phyloP scores from a whole-genome alignment of 1,284 basidiomycete genomes.

The Agroathelia rolfsii region DNA sequence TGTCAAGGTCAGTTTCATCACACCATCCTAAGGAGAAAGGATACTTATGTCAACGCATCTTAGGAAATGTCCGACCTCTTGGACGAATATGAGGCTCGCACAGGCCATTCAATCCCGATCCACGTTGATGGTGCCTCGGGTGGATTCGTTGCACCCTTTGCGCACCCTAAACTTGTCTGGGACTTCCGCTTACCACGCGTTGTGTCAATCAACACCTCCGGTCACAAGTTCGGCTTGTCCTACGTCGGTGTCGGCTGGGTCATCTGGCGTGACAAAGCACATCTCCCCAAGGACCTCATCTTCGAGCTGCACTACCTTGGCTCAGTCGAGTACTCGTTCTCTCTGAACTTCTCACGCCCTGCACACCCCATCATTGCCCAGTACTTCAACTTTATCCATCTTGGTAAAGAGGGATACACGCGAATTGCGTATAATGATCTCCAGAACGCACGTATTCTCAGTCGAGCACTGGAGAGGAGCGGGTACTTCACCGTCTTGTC shows the following conservation, averaged over 20 bases:
- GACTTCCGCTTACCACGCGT: slow-evolving; percentile 58
- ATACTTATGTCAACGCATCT: slow-evolving; percentile 2
- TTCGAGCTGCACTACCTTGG: slow-evolving; percentile 65
- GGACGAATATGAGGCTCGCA: slow-evolving; percentile 53
- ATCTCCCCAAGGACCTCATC: slow-evolving; percentile 51
- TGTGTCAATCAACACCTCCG: slow-evolving; percentile 54
- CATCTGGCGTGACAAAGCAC: slow-evolving; percentile 46
- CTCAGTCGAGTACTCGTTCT: slow-evolving; percentile 49
- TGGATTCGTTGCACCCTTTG: slow-evolving; percentile 59
- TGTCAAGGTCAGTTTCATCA: slow-evolving; percentile 33
- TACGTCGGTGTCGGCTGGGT: slow-evolving; percentile 65
- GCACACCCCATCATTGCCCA: slow-evolving; percentile 57
- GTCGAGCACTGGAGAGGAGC: slow-evolving; percentile 56
- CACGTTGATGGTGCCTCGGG: slow-evolving; percentile 54
- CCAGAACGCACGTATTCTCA: slow-evolving; percentile 53
- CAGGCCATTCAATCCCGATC: slow-evolving; percentile 52
- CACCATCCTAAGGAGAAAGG: background rate
- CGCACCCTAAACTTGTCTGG: slow-evolving; percentile 58
- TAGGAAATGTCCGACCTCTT: slow-evolving; percentile 20
- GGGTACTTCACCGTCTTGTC: slow-evolving; percentile 32
- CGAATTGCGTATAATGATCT: slow-evolving; percentile 31
- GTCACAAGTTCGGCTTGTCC: slow-evolving; percentile 58
- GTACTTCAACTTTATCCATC: slow-evolving; percentile 64
- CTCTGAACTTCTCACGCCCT: slow-evolving; percentile 57
- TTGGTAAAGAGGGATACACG: slow-evolving; percentile 44